Evolutionary conservation across 1,284 basidiomycete species (phyloP), one percentile per base, ranked within the genome.

Genomic region (Pyrrhoderma noxium): DNA sequence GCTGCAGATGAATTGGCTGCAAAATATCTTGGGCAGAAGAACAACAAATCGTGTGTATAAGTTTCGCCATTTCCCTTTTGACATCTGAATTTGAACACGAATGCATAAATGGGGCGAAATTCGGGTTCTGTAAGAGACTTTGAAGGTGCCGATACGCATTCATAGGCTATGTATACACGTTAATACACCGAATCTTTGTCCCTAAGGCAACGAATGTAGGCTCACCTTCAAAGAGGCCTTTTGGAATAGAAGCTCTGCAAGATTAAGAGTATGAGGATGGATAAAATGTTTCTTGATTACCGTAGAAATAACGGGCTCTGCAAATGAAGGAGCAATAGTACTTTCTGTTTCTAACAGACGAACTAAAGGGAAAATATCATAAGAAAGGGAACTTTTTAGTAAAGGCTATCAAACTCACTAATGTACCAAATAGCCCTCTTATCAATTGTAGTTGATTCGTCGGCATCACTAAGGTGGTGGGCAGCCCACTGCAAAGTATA

Each of bases 21-120:
- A 89, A 91, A 1, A 91, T 85, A 58, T 89, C 89, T 16, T 74
- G 68, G 0, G 90, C 85, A 60, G 91, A 82, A 11, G 83, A 73
- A 51, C 76, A 65, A 70, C 93, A 94, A 2, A 94, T 71, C 1
- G 67, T 65, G 49, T 80, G 73, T 1, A 93, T 65, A 0, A 89
- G 65, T 35, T 68, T 61, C 23, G 83, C 66, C 35, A 88, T 65
- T 1, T 69, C 65, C 21, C 75, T 68, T 27, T 78, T 70, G 25
- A 42, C 66, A 60, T 2, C 61, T 11, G 64, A 51, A 8, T 53
- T 44, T 8, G 60, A 55, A n/a, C 58, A 39, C 3, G 63, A 58
- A 11, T 53, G 55, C 5, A 61, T 64, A 14, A 72, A 54, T 47
- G 69, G 71, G 56, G 70, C 71, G 62, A 90, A 82, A 18, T 75